These are phyloP conservation scores for Xylariales sp. DNA, from an alignment of 2,329 filamentous ascomycete species.

Conservation along the genomic window DNA sequence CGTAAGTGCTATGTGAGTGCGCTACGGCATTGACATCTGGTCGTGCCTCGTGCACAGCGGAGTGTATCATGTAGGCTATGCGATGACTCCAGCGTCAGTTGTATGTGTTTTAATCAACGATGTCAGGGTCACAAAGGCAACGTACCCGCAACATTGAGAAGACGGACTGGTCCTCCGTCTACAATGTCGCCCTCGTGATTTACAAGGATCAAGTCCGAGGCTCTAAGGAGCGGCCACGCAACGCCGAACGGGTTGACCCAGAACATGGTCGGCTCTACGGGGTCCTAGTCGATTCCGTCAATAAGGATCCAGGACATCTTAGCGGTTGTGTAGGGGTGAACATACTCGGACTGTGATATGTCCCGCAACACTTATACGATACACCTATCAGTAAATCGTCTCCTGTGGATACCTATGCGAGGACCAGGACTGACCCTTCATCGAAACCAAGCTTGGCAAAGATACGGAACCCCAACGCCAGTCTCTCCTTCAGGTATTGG, in stretches of 20 bases:
- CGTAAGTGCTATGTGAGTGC: slow-evolving; percentile 51
- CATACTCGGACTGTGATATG: slow-evolving; percentile 54
- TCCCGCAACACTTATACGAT: slow-evolving; percentile 50
- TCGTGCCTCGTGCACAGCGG: slow-evolving; percentile 48
- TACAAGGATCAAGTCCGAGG: slow-evolving; percentile 64
- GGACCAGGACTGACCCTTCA: slow-evolving; percentile 36
- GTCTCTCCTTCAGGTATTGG: slow-evolving; percentile 48
- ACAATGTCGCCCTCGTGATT: slow-evolving; percentile 57
- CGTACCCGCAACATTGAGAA: slow-evolving; percentile 27
- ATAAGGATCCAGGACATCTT: background rate
- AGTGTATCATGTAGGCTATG: slow-evolving; percentile 43
- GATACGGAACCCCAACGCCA: slow-evolving; percentile 52
- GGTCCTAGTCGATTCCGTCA: slow-evolving; percentile 32
- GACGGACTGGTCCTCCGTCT: slow-evolving; percentile 47
- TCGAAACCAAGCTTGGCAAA: slow-evolving; percentile 54
- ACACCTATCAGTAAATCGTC: too few relatives aligned
- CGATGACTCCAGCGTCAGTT: too few relatives aligned
- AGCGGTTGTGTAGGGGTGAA: background rate
- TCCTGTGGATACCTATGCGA: too few relatives aligned
- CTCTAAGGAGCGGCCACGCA: slow-evolving; percentile 57
- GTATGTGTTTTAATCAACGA: too few relatives aligned
- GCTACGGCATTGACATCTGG: slow-evolving; percentile 51
- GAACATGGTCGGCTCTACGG: slow-evolving; percentile 54
- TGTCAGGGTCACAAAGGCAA: background rate
- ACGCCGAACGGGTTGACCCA: slow-evolving; percentile 66